Conservation (phyloP, 192 early-diverging fungal genomes). For the Paraglomus occultum region DNA sequence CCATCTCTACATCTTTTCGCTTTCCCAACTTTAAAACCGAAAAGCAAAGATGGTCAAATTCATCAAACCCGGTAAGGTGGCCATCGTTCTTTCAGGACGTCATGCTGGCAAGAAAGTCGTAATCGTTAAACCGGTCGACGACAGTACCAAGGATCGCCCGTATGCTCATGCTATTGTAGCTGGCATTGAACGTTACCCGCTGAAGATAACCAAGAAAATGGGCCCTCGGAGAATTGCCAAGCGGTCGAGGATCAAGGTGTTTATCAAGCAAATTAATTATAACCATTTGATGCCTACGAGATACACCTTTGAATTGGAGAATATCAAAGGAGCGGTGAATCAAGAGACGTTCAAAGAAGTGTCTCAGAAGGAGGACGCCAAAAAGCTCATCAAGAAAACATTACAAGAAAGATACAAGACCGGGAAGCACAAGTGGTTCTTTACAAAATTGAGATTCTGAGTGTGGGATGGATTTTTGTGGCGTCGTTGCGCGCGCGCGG, state of each 20-base stretch:
- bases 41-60: slow-evolving; percentile 27
- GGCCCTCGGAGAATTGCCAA: slow-evolving; percentile 93
- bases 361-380: slow-evolving; percentile 82
- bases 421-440: slow-evolving; percentile 99
- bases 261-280: slow-evolving; percentile 99
- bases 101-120: slow-evolving; percentile 99
- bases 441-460: slow-evolving; percentile 98
- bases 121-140: slow-evolving; percentile 95
- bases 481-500: neutral
- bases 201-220: slow-evolving; percentile 97
- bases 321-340: slow-evolving; percentile 85
- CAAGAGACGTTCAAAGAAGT: slow-evolving; percentile 94
- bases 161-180: slow-evolving; percentile 99
- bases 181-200: slow-evolving; percentile 95
- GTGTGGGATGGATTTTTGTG: slow-evolving; percentile 21
- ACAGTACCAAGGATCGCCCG: slow-evolving; percentile 94
- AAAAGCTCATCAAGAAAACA: slow-evolving; percentile 93
- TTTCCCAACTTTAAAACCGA: too few relatives aligned
- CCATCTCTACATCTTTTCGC: too few relatives aligned
- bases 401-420: slow-evolving; percentile 96
- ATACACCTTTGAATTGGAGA: slow-evolving; percentile 87
- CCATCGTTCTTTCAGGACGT: slow-evolving; percentile 96
- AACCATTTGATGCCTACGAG: slow-evolving; percentile 99
- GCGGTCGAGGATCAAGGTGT: slow-evolving; percentile 98
- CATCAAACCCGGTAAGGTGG: slow-evolving; percentile 66